Conservation (phyloP, 164 flowering plant genomes). For the Vitis cinerea region DNA sequence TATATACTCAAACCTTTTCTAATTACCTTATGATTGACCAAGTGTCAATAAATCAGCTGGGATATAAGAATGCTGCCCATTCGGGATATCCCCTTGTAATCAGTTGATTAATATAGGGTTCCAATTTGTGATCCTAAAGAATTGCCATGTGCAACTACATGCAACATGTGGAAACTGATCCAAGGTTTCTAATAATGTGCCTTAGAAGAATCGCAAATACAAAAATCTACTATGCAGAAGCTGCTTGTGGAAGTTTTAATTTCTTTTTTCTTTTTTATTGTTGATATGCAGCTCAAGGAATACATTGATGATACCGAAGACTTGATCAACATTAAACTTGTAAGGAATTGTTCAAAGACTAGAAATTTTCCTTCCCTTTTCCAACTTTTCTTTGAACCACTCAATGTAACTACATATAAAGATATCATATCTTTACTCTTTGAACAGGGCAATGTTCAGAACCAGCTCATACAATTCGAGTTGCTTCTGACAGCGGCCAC, state of each 20-base stretch:
- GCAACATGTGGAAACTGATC: too few relatives aligned
- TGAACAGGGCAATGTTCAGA: constrained; percentile 89
- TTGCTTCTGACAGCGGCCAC: constrained; percentile 91
- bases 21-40: not conserved
- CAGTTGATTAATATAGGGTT: too few relatives aligned
- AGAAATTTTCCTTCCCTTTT: not conserved
- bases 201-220: too few relatives aligned
- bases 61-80: not conserved
- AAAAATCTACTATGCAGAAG: not conserved
- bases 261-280: constrained; percentile 1
- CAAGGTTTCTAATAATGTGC: too few relatives aligned
- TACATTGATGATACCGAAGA: constrained; percentile 93
- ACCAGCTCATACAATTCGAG: constrained; percentile 87
- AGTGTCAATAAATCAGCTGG: not conserved
- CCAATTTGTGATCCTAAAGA: too few relatives aligned
- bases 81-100: too few relatives aligned
- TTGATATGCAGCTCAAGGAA: constrained; percentile 77
- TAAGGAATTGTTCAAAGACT: constrained; percentile 19
- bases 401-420: not conserved
- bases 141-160: too few relatives aligned
- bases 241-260: not conserved
- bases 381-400: not conserved
- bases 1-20: not conserved
- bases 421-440: not conserved
- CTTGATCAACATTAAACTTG: constrained; percentile 90